Evolutionary conservation across 805 yeast species (phyloP).

Genomic region (Myxozyma neglecta): DNA sequence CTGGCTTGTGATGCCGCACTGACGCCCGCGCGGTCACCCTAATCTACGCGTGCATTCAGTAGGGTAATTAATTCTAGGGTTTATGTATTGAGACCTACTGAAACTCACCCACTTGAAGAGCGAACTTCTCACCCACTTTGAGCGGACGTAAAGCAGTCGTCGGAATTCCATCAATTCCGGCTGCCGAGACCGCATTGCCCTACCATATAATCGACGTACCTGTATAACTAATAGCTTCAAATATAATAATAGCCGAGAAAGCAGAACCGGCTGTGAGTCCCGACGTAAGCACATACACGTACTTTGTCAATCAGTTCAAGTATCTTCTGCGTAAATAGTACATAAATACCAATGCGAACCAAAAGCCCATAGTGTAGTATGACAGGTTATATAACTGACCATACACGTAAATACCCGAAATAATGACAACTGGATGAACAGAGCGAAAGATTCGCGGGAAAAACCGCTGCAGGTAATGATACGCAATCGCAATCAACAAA

Average conservation of each 20-base stretch:
- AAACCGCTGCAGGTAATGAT: constrained; percentile 16
- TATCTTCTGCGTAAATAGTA: constrained; percentile 55
- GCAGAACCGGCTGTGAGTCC: constrained; percentile 74
- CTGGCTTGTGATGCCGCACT: too few species aligned
- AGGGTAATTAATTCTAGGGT: too few species aligned
- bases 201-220: constrained; percentile 50
- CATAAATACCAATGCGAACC: constrained; percentile 54
- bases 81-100: not conserved
- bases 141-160: constrained; percentile 9
- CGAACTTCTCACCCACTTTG: constrained; percentile 10
- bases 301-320: constrained; percentile 72
- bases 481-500: constrained; percentile 15
- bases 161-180: constrained; percentile 17
- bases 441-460: constrained; percentile 8
- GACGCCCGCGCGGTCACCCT: too few species aligned
- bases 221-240: constrained; percentile 46
- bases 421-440: constrained; percentile 28
- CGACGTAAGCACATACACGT: constrained; percentile 64
- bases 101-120: not conserved
- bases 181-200: constrained; percentile 48
- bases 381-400: constrained; percentile 19
- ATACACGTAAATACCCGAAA: constrained; percentile 30
- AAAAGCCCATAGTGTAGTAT: constrained; percentile 19
- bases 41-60: too few species aligned
- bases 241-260: constrained; percentile 57